Conservation (phyloP, 768 basidiomycete genomes). For the Dentipellis sp. region DNA sequence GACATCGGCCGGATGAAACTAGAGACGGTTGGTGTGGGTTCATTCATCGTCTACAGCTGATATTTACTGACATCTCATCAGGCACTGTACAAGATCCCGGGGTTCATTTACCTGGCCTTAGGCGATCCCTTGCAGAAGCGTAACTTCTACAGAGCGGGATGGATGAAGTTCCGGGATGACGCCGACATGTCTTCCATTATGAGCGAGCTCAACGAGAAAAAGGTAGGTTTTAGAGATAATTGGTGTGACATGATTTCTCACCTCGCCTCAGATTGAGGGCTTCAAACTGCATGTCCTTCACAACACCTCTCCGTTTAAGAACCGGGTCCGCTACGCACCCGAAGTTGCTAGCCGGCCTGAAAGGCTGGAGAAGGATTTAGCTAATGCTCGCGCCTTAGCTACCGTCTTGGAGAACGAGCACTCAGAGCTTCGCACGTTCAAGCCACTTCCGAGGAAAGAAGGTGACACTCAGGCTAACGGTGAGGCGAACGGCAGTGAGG, state of each 20-base stretch:
- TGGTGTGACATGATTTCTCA: background rate
- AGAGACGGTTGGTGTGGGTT: constrained; percentile 59
- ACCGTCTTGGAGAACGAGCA: constrained; percentile 68
- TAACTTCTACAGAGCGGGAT: constrained; percentile 90
- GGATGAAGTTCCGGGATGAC: constrained; percentile 82
- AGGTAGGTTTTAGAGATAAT: constrained; percentile 36
- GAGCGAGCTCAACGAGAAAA: constrained; percentile 70
- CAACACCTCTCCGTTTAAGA: constrained; percentile 67
- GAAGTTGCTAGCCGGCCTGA: constrained; percentile 75
- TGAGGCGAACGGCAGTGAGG: constrained; percentile 11
- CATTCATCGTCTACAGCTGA: constrained; percentile 5
- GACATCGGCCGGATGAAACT: constrained; percentile 84
- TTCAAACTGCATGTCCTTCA: constrained; percentile 91
- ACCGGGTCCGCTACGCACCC: constrained; percentile 72
- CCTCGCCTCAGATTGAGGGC: constrained; percentile 65
- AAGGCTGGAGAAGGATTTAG: constrained; percentile 73
- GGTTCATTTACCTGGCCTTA: constrained; percentile 82
- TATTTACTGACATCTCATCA: constrained; percentile 23
- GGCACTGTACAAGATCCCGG: constrained; percentile 70
- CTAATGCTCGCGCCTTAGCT: constrained; percentile 65
- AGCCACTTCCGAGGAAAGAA: constrained; percentile 12
- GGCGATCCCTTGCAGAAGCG: constrained; percentile 91
- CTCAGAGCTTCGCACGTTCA: constrained; percentile 37
- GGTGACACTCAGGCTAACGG: constrained; percentile 6
- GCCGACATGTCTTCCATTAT: constrained; percentile 73